These are phyloP conservation scores for Persicaria tinctoria DNA, from an alignment of 148 eudicot species.

Conservation along the genomic window DNA sequence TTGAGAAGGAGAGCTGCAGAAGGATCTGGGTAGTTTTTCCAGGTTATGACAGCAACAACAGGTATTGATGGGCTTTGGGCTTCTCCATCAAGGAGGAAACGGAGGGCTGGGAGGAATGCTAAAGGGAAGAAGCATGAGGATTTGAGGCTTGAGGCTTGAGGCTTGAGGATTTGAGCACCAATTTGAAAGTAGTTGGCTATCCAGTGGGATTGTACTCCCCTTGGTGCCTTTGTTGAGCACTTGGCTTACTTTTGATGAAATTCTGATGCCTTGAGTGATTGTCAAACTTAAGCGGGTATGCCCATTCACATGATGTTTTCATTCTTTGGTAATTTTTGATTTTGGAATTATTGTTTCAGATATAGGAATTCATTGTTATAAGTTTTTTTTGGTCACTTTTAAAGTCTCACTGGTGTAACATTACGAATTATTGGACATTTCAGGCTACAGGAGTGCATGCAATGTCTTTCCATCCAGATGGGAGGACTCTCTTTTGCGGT, in stretches of 20 bases:
- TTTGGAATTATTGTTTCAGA: neutral
- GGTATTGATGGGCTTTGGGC: too few relatives aligned
- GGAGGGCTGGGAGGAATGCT: too few relatives aligned
- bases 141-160: neutral
- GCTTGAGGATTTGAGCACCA: neutral
- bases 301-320: neutral
- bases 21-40: too few relatives aligned
- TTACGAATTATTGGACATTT: slow-evolving; percentile 17
- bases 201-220: neutral
- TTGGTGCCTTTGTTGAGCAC: neutral
- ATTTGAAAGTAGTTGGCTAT: neutral
- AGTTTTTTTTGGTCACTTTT: neutral
- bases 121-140: too few relatives aligned
- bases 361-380: neutral
- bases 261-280: neutral
- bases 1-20: too few relatives aligned
- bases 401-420: slow-evolving; percentile 11
- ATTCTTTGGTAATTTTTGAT: neutral
- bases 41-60: too few relatives aligned
- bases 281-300: neutral
- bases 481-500: slow-evolving; percentile 87
- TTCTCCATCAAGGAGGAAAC: too few relatives aligned
- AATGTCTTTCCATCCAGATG: slow-evolving; percentile 86
- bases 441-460: slow-evolving; percentile 82
- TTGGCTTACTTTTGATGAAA: neutral